Conservation (phyloP, 768 basidiomycete species). For the Kwoniella sp. region DNA sequence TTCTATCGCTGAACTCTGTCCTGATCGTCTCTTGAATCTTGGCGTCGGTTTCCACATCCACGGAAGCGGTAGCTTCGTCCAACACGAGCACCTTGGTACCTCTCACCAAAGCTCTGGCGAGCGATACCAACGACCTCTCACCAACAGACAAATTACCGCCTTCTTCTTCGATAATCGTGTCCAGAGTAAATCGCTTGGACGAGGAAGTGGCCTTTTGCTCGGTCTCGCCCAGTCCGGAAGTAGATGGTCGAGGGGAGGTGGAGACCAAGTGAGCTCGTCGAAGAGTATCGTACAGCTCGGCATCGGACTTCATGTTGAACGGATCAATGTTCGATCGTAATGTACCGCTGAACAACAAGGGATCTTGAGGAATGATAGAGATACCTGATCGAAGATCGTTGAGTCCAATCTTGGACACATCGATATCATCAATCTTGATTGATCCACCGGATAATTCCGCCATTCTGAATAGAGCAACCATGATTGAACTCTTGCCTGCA, state of each 20-base stretch:
- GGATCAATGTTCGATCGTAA: constrained; percentile 87
- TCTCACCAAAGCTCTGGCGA: constrained; percentile 86
- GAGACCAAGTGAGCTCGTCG: constrained; percentile 70
- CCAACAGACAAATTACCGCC: constrained; percentile 76
- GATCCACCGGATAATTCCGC: constrained; percentile 75
- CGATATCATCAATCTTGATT: constrained; percentile 78
- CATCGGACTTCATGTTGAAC: constrained; percentile 77
- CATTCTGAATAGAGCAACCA: constrained; percentile 82
- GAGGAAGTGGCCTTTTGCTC: neutral
- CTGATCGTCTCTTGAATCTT: constrained; percentile 91
- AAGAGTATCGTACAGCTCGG: constrained; percentile 82
- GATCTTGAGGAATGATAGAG: constrained; percentile 75
- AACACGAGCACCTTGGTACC: constrained; percentile 67
- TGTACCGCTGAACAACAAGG: constrained; percentile 56
- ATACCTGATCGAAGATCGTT: constrained; percentile 61
- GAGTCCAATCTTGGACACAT: constrained; percentile 78
- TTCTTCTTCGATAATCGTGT: constrained; percentile 81
- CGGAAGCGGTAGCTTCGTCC: constrained; percentile 89
- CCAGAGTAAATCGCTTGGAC: constrained; percentile 67
- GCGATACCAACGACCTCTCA: constrained; percentile 77
- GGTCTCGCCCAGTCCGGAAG: neutral
- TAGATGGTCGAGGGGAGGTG: constrained; percentile 2
- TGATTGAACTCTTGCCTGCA: constrained; percentile 85
- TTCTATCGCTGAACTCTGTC: constrained; percentile 78
- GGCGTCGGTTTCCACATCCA: constrained; percentile 84